Percentiles rank a stretch among this genome's conserved stretches.
These are phyloP conservation scores for Geoglossum cookeanum DNA, from an alignment of 2,329 filamentous ascomycete species.

Conservation along the genomic window DNA sequence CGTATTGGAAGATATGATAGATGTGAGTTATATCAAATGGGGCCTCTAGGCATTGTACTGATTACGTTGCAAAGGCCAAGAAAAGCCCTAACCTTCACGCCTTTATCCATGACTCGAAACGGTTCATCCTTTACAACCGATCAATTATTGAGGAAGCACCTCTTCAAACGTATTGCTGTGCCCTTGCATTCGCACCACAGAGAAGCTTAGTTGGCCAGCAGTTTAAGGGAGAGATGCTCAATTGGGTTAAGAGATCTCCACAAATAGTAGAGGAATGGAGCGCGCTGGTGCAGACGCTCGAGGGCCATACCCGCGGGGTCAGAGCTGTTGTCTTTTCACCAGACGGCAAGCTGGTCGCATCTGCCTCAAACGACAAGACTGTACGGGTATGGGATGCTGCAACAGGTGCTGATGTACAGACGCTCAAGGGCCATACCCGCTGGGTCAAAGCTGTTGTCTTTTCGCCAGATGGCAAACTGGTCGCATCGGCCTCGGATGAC, in stretches of 20 bases:
- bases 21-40: background rate
- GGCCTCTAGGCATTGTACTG: background rate
- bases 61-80: background rate
- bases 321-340: conserved; percentile 1
- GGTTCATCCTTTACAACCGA: conserved; percentile 15
- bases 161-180: conserved; percentile 20
- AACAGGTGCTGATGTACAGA: no score
- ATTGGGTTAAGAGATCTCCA: conserved; percentile 8
- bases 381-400: no score
- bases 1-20: background rate
- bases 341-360: conserved; percentile 3
- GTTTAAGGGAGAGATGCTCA: conserved; percentile 4
- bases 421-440: no score
- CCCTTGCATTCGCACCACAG: conserved; percentile 17
- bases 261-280: conserved; percentile 9
- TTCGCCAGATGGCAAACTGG: no score
- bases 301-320: background rate
- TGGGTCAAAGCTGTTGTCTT: no score
- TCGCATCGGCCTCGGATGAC: no score
- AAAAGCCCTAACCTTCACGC: conserved; percentile 1
- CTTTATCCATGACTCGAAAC: conserved; percentile 15
- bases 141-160: conserved; percentile 14
- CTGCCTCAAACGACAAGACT: background rate
- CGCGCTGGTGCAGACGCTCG: conserved; percentile 1
- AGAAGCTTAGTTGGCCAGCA: conserved; percentile 10